These are phyloP conservation scores for Rosa persica DNA, from an alignment of 306 rosid genomes.

Conservation along the genomic window DNA sequence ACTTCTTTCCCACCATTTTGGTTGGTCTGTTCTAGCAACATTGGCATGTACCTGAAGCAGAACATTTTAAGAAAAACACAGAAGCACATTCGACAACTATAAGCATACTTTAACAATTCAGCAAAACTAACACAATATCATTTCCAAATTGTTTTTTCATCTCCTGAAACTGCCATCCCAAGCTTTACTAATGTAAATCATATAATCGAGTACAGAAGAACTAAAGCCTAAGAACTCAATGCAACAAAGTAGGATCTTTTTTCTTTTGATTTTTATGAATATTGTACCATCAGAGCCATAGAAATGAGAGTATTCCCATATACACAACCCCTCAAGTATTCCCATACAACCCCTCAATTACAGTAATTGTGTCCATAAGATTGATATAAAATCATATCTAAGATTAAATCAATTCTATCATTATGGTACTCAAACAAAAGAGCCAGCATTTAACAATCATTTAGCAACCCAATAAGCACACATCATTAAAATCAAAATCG, in stretches of 20 bases:
- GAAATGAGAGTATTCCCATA: neutral
- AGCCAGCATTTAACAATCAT: too few species aligned
- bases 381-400: neutral
- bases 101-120: too few species aligned
- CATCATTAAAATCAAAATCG: too few species aligned
- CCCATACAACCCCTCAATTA: neutral
- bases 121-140: neutral
- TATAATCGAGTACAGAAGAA: neutral
- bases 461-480: too few species aligned
- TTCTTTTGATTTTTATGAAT: neutral
- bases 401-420: too few species aligned
- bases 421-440: too few species aligned
- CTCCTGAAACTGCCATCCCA: neutral
- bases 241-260: neutral
- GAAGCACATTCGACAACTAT: slow-evolving; percentile 1
- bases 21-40: slow-evolving; percentile 64
- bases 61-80: slow-evolving; percentile 26
- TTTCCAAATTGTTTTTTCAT: neutral
- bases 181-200: neutral
- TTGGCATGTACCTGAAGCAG: slow-evolving; percentile 63
- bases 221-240: neutral
- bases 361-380: neutral
- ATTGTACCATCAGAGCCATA: neutral
- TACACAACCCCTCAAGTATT: neutral
- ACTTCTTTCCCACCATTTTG: slow-evolving; percentile 99